These are phyloP conservation scores for Carex arenaria DNA, from an alignment of 202 grass and related monocot genomes.

Conservation along the genomic window DNA sequence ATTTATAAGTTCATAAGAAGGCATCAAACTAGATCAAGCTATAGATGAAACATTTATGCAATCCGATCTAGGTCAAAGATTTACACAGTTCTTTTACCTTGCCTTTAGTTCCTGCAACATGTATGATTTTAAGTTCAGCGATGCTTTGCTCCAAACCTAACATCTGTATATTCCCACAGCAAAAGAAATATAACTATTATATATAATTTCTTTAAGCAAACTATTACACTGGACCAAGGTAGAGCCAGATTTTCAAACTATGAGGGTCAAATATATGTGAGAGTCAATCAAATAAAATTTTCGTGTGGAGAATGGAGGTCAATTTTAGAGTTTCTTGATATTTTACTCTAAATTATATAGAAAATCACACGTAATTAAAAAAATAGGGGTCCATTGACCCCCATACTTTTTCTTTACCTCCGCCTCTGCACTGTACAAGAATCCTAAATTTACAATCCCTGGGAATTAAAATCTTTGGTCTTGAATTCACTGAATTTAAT, in stretches of 20 bases:
- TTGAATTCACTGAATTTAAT: background rate
- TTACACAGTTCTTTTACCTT: constrained; percentile 45
- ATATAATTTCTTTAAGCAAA: background rate
- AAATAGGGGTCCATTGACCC: too few relatives aligned
- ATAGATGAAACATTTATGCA: background rate
- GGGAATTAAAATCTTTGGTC: background rate
- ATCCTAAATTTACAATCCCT: background rate
- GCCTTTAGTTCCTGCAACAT: constrained; percentile 92
- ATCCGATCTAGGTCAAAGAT: background rate
- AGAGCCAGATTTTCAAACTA: too few relatives aligned
- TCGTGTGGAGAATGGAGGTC: too few relatives aligned
- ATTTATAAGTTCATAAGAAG: background rate
- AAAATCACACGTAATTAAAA: too few relatives aligned
- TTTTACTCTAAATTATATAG: too few relatives aligned
- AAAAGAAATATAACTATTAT: background rate
- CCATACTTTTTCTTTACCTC: too few relatives aligned
- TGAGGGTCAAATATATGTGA: too few relatives aligned
- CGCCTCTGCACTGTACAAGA: background rate
- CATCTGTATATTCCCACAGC: constrained; percentile 32
- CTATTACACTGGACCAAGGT: background rate
- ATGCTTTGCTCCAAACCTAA: constrained; percentile 62
- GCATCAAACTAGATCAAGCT: constrained; percentile 23
- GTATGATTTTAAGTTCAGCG: constrained; percentile 63
- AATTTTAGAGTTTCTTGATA: too few relatives aligned
- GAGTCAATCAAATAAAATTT: too few relatives aligned